Percentiles rank a stretch among this genome's conserved stretches.
These are phyloP conservation scores for Phytophthora capsici DNA, from an alignment of 352 stramenopile genomes.

Conservation along the genomic window DNA sequence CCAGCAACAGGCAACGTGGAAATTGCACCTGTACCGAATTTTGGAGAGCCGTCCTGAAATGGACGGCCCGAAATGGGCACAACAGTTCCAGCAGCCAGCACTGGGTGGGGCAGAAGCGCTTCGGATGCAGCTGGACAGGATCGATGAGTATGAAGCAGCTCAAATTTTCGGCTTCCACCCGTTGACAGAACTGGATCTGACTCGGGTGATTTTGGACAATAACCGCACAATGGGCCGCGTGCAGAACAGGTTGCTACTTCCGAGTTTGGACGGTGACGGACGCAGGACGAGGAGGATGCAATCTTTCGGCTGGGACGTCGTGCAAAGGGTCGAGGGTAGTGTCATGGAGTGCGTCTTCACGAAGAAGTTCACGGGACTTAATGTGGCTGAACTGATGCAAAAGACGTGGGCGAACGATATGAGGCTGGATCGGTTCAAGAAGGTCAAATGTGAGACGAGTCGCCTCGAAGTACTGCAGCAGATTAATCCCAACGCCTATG, in stretches of 20 bases:
- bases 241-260: conserved; percentile 37
- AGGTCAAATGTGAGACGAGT: conserved; percentile 54
- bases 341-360: conserved; percentile 55
- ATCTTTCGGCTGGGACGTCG: conserved; percentile 50
- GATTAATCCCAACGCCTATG: conserved; percentile 44
- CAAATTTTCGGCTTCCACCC: conserved; percentile 46
- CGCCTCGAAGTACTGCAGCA: conserved; percentile 51
- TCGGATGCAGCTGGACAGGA: conserved; percentile 30
- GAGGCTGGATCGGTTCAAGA: conserved; percentile 45
- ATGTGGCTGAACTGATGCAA: conserved; percentile 41
- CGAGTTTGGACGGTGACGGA: conserved; percentile 7
- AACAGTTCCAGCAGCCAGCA: conserved; percentile 32
- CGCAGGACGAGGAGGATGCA: conserved; percentile 26
- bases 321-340: conserved; percentile 37
- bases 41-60: conserved; percentile 35
- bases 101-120: conserved; percentile 24
- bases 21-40: conserved; percentile 46
- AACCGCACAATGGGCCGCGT: conserved; percentile 37
- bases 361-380: conserved; percentile 45
- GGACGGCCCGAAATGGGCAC: conserved; percentile 23
- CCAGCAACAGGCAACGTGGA: conserved; percentile 49
- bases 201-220: conserved; percentile 47
- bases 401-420: conserved; percentile 54
- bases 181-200: conserved; percentile 42
- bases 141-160: conserved; percentile 44